Evolutionary conservation across 495 filamentous ascomycete species (phyloP).

Genomic region (Talaromyces stipitatus): DNA sequence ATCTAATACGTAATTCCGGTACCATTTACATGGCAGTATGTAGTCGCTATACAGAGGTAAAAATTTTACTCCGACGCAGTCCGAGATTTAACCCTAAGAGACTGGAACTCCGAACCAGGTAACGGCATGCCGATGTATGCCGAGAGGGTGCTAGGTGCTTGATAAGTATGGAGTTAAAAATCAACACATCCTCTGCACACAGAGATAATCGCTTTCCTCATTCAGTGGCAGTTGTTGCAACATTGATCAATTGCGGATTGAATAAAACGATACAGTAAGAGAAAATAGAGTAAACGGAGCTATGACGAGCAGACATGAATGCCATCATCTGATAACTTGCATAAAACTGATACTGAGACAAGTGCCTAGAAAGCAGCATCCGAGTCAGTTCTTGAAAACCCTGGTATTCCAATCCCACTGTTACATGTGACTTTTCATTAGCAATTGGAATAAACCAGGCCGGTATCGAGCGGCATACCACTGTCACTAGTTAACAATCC

Average conservation of each 20-base stretch:
- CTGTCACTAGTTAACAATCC: constrained; percentile 4
- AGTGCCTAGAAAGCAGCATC: background rate
- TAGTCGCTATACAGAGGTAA: too few relatives aligned
- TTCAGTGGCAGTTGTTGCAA: too few relatives aligned
- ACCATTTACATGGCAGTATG: background rate
- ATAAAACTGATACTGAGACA: constrained; percentile 5
- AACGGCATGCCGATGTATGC: too few relatives aligned
- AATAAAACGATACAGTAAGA: background rate
- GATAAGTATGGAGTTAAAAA: too few relatives aligned
- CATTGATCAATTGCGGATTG: background rate
- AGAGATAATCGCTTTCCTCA: too few relatives aligned
- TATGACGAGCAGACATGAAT: background rate
- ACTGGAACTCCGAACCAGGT: background rate
- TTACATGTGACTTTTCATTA: background rate
- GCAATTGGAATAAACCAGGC: background rate
- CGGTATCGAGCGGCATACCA: background rate
- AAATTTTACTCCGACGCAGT: background rate
- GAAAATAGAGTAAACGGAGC: background rate
- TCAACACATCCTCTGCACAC: too few relatives aligned
- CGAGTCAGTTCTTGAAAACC: background rate
- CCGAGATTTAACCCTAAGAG: background rate
- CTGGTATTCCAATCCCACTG: background rate
- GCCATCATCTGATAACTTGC: background rate
- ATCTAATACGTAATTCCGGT: background rate
- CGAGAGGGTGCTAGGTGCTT: too few relatives aligned